Base-by-base conservation (phyloP, 1,284 basidiomycete species). In the Papiliotrema fonsecae region DNA sequence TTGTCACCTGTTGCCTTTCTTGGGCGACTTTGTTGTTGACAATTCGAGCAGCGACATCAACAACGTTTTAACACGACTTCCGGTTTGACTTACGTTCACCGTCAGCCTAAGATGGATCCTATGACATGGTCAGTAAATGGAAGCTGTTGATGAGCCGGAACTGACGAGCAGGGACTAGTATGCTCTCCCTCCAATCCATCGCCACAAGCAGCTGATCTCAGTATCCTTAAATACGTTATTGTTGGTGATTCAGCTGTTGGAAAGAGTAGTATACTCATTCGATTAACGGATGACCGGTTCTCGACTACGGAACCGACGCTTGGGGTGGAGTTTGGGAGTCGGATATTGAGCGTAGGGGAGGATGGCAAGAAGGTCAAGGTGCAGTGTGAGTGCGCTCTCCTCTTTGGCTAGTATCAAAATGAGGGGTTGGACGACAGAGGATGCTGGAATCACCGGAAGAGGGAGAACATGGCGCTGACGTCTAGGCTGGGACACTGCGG, bases 151-250 rank as follows among this genome's bases (percentile, higher is more conserved):
- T 37, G 9, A 31, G 6, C 6, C 27, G 28, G 9, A 31, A 16
- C 25, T 42, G 45, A 48, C 40, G 18, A 16, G 52, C 45, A 62
- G 60, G 61, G 61, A 64, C 52, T 64, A 61, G 61, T 64, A 42
- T 46, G 61, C 54, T 16, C 26, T 2, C 41, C 24, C 34, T 30
- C 27, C 30, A 19, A 16, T 24, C 22, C 34, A 27, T 27, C 36
- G 40, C n/a, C 14, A 7, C 41, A 18, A 7, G 4, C 49, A 69
- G 67, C n/a, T n/a, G n/a, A n/a, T n/a, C n/a, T n/a, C n/a, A n/a
- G n/a, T 42, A 72, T 72, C 50, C 63, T 72, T 42, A 72, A 72
- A 54, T 72, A 70, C 56, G 67, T 70, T 14, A 63, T 72, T 35
- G 55, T 72, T 19, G 69, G 69, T 41, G 69, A 72, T 50, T 58